Base-by-base conservation (phyloP, 2,329 filamentous ascomycete genomes). In the Sarocladiaceae sp. region DNA sequence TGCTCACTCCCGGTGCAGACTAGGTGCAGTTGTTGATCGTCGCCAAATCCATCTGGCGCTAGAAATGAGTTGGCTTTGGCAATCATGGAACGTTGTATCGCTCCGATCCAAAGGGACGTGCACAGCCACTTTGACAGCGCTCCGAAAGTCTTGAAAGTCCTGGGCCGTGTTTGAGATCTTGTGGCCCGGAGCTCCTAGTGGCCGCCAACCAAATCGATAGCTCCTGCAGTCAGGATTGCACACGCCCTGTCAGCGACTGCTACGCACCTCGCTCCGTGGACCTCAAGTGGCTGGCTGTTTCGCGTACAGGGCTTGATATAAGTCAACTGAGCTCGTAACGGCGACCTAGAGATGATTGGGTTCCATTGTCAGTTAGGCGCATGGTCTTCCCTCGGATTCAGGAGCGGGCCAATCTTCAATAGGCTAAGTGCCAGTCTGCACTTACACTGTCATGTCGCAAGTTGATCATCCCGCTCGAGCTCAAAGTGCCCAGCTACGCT, bases 41-140 rank as follows among this genome's bases (percentile, higher is more conserved):
- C 15, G 33, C 33, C 33, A 36, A n/a, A 36, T n/a, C n/a, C n/a
- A n/a, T n/a, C n/a, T n/a, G n/a, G n/a, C n/a, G n/a, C n/a, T n/a
- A n/a, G n/a, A n/a, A n/a, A n/a, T n/a, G n/a, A n/a, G n/a, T n/a
- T n/a, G n/a, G 15, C 20, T 44, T 20, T 26, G 22, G 23, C 15
- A 12, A 3, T 3, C 23, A 44, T 48, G 44, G 20, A 48, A 48
- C 44, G 44, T 48, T 31, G 44, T 48, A 48, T 48, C 26, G 22
- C 10, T 22, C 33, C 26, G 44, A 17, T 28, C 11, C 13, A 46
- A 10, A 22, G 12, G 25, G 23, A 12, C 23, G 22, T n/a, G 44
- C 44, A 48, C 44, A 48, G 44, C 44, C 44, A 48, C 40, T 26
- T 33, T 33, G 7, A 4, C 4, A 31, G 7, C 23, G 4, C 17